Evolutionary conservation across 1,284 basidiomycete genomes (phyloP), one percentile per base, ranked within the genome.

Genomic region (Leccinum subrobustum): DNA sequence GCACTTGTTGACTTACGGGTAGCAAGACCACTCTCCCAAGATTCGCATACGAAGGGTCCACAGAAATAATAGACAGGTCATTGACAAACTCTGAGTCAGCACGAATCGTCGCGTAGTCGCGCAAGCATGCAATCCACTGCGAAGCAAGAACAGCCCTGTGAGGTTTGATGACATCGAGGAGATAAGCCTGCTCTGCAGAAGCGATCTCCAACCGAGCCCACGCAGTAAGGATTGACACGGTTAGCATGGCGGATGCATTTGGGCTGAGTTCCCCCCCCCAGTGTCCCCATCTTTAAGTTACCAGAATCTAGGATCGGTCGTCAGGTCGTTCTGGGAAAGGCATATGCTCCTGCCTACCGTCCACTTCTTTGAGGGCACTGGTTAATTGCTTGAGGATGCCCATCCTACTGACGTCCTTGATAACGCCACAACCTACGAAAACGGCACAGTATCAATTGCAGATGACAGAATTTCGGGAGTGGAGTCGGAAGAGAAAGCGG

Each of bases 141-240:
- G 88, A 85, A 4, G 89, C 88, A 18, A 99, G 82, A 0, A 86
- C 82, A 5, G 81, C 76, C 37, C 89, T 80, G 71, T 98, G 89
- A 4, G 96, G 95, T 67, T 88, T 84, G 56, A 99, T 84, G 1
- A 99, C 92, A 20, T 90, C 82, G 29, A 83, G 78, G 6, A 99
- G 83, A 74, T 98, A 98, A 1, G 75, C 70, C 69, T 96, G 93
- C 39, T 85, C 80, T 0, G 81, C 74, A 62, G 89, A 90, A 1
- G 96, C 88, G 2, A 95, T 84, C 70, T 96, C 87, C 11, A 99
- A 81, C 71, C 97, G 90, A 14, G 96, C 96, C 96, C 96, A 99
- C 0, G 96, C 97, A 1, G 94, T 91, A 31, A 98, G 80, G 5
- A 94, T 93, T 0, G 96, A 95, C 37, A 98, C 92, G 60, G 95